phyloP scores from a whole-genome alignment of 768 basidiomycete genomes.

The Pisolithus sp. region DNA sequence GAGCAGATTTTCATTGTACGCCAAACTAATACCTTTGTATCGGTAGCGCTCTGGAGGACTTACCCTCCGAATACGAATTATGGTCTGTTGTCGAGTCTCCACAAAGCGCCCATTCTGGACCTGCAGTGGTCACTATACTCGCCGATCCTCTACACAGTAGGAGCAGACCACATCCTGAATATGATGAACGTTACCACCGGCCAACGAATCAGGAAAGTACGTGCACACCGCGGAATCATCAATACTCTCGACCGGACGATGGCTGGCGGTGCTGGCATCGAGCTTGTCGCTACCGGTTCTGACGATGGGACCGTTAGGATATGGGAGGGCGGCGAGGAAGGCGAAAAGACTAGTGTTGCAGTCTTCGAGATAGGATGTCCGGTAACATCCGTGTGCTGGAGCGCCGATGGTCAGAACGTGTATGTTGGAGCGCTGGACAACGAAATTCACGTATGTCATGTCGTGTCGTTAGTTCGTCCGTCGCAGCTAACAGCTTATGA shows the following conservation, averaged over 20 bases:
- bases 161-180: conserved; percentile 80
- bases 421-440: conserved; percentile 95
- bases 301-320: conserved; percentile 90
- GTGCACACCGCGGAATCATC: conserved; percentile 87
- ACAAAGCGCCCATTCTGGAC: conserved; percentile 90
- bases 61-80: conserved; percentile 93
- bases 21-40: background rate
- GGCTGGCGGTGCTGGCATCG: conserved; percentile 76
- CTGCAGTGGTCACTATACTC: conserved; percentile 82
- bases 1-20: background rate
- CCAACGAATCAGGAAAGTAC: conserved; percentile 70
- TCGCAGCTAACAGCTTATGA: conserved; percentile 4
- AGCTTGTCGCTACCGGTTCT: conserved; percentile 80
- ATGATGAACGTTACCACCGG: conserved; percentile 81
- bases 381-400: conserved; percentile 89
- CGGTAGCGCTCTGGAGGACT: conserved; percentile 79
- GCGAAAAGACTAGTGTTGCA: conserved; percentile 63
- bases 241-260: conserved; percentile 85
- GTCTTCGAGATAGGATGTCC: conserved; percentile 85
- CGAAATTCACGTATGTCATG: conserved; percentile 77
- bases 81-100: conserved; percentile 70
- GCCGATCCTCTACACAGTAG: conserved; percentile 71
- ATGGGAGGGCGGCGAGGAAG: conserved; percentile 85
- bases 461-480: background rate
- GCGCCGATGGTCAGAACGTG: conserved; percentile 80